phyloP scores from a whole-genome alignment of 139 green algal genomes.

The Gonium pectorale region DNA sequence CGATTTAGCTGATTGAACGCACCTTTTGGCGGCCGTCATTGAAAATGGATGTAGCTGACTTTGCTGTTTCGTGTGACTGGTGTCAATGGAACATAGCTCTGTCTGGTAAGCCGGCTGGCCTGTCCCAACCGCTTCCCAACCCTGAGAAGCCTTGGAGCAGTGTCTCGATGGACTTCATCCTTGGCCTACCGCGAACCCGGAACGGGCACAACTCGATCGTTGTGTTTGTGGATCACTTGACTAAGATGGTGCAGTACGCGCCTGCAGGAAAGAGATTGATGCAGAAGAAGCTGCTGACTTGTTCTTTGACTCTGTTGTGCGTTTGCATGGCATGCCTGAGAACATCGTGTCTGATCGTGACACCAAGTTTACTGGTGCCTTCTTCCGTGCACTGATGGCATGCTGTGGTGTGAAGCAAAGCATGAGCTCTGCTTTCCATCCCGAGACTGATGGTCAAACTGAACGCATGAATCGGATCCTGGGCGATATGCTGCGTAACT shows the following conservation, averaged over 20 bases:
- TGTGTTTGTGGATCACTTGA: slow-evolving; percentile 22
- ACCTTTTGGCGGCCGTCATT: no score
- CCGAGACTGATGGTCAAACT: slow-evolving; percentile 8
- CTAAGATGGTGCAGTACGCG: background rate
- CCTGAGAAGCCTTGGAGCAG: slow-evolving; percentile 3
- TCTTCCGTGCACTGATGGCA: background rate
- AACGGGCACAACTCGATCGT: background rate
- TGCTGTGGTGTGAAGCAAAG: background rate
- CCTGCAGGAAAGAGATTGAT: background rate
- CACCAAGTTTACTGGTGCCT: background rate
- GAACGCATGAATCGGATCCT: slow-evolving; percentile 7
- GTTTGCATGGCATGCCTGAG: slow-evolving; percentile 12
- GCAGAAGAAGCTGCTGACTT: background rate
- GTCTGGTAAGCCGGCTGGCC: background rate
- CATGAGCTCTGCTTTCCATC: background rate
- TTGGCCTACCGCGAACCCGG: background rate
- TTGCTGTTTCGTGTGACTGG: no score
- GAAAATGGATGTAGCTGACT: no score
- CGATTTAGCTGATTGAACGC: no score
- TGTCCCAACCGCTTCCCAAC: background rate
- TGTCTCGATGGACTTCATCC: slow-evolving; percentile 18
- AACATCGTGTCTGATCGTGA: slow-evolving; percentile 1
- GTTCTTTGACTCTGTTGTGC: slow-evolving; percentile 1
- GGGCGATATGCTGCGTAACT: slow-evolving; percentile 10
- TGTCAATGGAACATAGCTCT: no score